Percentiles rank a stretch among this genome's conserved stretches.
These are phyloP conservation scores for Bertia moriformis DNA, from an alignment of 2,329 filamentous ascomycete genomes.

Conservation along the genomic window DNA sequence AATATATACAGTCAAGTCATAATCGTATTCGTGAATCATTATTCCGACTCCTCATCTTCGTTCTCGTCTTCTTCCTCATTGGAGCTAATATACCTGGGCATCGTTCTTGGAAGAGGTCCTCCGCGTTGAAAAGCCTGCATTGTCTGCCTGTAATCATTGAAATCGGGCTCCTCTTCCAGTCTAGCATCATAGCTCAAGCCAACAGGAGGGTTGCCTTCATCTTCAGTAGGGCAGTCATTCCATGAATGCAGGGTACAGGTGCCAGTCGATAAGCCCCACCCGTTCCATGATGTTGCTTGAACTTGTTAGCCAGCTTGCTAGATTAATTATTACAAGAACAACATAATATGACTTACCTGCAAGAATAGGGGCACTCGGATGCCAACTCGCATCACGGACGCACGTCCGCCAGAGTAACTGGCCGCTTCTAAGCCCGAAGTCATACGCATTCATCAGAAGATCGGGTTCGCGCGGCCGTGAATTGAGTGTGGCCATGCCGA, in stretches of 20 bases:
- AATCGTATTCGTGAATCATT: too few relatives aligned
- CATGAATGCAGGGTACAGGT: constrained; percentile 55
- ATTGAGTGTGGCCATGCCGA: constrained; percentile 41
- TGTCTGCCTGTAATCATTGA: neutral
- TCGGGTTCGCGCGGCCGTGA: constrained; percentile 31
- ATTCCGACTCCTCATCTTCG: too few relatives aligned
- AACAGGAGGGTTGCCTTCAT: constrained; percentile 38
- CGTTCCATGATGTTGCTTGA: constrained; percentile 54
- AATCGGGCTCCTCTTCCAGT: constrained; percentile 12
- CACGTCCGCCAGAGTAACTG: constrained; percentile 42
- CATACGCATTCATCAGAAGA: neutral
- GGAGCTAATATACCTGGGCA: neutral
- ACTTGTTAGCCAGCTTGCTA: constrained; percentile 4
- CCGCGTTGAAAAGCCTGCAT: too few relatives aligned
- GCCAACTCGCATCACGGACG: constrained; percentile 60
- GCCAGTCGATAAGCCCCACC: constrained; percentile 47
- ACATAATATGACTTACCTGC: constrained; percentile 14
- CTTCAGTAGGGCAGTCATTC: constrained; percentile 44
- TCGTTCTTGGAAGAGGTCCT: too few relatives aligned
- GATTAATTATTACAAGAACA: neutral
- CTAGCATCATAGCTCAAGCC: constrained; percentile 28
- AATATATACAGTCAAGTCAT: too few relatives aligned
- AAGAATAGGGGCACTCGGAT: constrained; percentile 53
- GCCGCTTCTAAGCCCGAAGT: neutral
- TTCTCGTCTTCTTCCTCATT: neutral